Evolutionary conservation across 148 eudicot species (phyloP).

Genomic region (Rhododendron ferrugineum): DNA sequence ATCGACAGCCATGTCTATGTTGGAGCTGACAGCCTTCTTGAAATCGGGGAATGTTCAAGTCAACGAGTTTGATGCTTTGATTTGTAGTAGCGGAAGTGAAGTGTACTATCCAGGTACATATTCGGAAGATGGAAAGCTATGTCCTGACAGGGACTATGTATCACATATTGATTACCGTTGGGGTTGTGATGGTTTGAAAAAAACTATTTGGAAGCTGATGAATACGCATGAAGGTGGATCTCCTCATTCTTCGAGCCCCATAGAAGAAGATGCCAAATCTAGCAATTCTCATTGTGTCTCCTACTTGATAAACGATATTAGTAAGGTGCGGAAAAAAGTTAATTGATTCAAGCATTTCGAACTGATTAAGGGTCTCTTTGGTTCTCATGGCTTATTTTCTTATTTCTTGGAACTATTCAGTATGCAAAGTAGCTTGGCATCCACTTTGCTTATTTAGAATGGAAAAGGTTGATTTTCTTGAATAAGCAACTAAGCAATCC

Average conservation of each 20-base stretch:
- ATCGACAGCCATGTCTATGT: slow-evolving; percentile 63
- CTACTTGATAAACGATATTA: slow-evolving; percentile 49
- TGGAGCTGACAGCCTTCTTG: slow-evolving; percentile 41
- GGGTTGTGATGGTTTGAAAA: slow-evolving; percentile 62
- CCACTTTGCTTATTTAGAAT: neutral
- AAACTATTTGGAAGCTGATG: slow-evolving; percentile 57
- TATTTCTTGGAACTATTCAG: neutral
- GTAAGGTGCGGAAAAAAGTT: slow-evolving; percentile 32
- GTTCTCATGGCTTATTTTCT: neutral
- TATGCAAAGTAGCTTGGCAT: neutral
- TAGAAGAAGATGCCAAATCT: slow-evolving; percentile 47
- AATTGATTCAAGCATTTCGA: neutral
- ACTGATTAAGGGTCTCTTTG: neutral
- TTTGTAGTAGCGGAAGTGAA: slow-evolving; percentile 73
- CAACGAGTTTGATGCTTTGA: slow-evolving; percentile 66
- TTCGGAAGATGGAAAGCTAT: slow-evolving; percentile 37
- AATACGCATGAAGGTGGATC: slow-evolving; percentile 33
- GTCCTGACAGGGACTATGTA: slow-evolving; percentile 53
- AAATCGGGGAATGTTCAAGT: slow-evolving; percentile 45
- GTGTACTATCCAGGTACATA: slow-evolving; percentile 61
- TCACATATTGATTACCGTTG: slow-evolving; percentile 69
- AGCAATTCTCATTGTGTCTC: slow-evolving; percentile 64
- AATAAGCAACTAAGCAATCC: neutral
- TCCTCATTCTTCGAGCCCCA: slow-evolving; percentile 12
- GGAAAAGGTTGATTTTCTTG: neutral